Conservation (phyloP, 257 asterid species). For the Thymus mandschuricus region DNA sequence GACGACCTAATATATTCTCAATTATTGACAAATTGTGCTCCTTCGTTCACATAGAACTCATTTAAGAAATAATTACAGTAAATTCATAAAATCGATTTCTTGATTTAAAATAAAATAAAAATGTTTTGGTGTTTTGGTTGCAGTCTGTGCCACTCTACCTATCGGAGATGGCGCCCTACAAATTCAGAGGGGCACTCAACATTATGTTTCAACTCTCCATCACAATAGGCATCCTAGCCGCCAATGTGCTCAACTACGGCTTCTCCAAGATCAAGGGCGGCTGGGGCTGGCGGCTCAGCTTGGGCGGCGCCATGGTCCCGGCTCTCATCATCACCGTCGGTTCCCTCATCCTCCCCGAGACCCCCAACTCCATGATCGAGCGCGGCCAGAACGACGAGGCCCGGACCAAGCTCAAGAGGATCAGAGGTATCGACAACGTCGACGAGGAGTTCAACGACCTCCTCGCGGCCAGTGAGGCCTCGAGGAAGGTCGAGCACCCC, state of each 20-base stretch:
- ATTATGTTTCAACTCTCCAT: constrained; percentile 63
- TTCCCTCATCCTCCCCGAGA: constrained; percentile 76
- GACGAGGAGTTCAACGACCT: constrained; percentile 79
- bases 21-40: not conserved
- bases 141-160: constrained; percentile 70
- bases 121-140: not conserved
- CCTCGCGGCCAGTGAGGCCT: constrained; percentile 74
- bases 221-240: constrained; percentile 65
- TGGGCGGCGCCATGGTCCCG: constrained; percentile 82
- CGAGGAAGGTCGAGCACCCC: constrained; percentile 61
- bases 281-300: constrained; percentile 87
- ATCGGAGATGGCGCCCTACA: constrained; percentile 76
- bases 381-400: constrained; percentile 65
- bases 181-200: constrained; percentile 69
- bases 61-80: not conserved
- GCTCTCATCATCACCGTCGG: constrained; percentile 79
- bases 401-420: constrained; percentile 43
- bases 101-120: not conserved
- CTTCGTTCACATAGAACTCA: not conserved
- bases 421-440: constrained; percentile 62
- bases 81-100: not conserved
- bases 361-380: constrained; percentile 87
- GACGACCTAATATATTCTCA: not conserved
- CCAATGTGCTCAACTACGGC: constrained; percentile 59
- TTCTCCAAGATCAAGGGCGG: constrained; percentile 55